Percentiles rank a stretch among this genome's conserved stretches.
These are phyloP conservation scores for Tuber indicum DNA, from an alignment of 495 filamentous ascomycete genomes.

Conservation along the genomic window DNA sequence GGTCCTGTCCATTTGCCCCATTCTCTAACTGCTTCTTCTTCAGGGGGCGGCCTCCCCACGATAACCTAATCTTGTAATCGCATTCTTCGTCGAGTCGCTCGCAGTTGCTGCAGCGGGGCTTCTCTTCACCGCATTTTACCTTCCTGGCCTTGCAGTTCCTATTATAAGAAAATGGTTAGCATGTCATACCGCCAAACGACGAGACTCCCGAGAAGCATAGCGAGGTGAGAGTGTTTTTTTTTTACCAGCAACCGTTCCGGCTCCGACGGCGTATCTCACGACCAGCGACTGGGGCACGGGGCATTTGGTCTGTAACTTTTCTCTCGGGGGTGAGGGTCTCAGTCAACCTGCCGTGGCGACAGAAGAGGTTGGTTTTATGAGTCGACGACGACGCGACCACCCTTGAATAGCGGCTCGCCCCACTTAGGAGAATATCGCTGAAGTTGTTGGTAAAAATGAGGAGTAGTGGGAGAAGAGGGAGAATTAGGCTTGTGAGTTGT, in stretches of 20 bases:
- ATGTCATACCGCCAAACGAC: slow-evolving; percentile 16
- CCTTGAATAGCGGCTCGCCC: not conserved
- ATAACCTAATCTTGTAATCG: slow-evolving; percentile 79
- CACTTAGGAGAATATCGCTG: not conserved
- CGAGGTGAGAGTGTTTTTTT: slow-evolving; percentile 29
- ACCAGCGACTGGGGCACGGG: slow-evolving; percentile 43
- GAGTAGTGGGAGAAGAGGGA: not conserved
- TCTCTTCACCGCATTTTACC: slow-evolving; percentile 82
- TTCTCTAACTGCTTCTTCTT: slow-evolving; percentile 47
- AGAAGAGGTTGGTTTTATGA: slow-evolving; percentile 8
- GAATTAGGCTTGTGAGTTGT: not conserved
- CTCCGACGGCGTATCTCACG: slow-evolving; percentile 55
- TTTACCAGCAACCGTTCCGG: slow-evolving; percentile 78
- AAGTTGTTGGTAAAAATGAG: slow-evolving; percentile 4
- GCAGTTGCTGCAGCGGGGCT: slow-evolving; percentile 71
- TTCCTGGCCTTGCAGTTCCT: slow-evolving; percentile 83
- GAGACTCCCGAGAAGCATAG: slow-evolving; percentile 7
- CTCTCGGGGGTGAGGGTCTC: not conserved
- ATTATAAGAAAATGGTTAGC: slow-evolving; percentile 22
- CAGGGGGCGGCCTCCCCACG: slow-evolving; percentile 68
- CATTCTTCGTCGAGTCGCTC: slow-evolving; percentile 67
- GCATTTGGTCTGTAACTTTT: slow-evolving; percentile 28
- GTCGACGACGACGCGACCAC: slow-evolving; percentile 27
- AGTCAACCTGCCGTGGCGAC: slow-evolving; percentile 4
- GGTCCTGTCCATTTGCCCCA: slow-evolving; percentile 40